Evolutionary conservation across 495 filamentous ascomycete species (phyloP).

Genomic region (Hypoxylon cercidicola): DNA sequence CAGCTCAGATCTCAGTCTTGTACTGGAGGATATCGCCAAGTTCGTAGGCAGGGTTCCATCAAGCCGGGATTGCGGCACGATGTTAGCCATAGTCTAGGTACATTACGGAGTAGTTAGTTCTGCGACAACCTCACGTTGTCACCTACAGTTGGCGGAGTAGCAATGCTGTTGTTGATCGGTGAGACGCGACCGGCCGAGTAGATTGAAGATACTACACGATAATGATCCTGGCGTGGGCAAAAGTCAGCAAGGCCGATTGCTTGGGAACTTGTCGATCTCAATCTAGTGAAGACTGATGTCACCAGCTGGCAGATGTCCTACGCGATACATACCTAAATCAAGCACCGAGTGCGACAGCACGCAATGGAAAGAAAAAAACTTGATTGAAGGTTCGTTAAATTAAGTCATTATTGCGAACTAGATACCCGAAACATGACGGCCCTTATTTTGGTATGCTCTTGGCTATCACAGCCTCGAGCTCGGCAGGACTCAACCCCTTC

Average conservation of each 20-base stretch:
- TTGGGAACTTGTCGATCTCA: too few relatives aligned
- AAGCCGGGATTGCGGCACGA: constrained; percentile 30
- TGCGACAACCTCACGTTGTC: not conserved
- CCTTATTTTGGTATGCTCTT: constrained; percentile 21
- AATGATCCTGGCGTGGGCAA: too few relatives aligned
- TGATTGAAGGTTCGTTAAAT: not conserved
- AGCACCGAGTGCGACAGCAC: too few relatives aligned
- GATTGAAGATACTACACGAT: too few relatives aligned
- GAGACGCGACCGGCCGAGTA: too few relatives aligned
- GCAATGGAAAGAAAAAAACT: too few relatives aligned
- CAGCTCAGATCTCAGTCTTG: not conserved
- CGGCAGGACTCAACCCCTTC: constrained; percentile 36
- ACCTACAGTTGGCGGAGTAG: not conserved
- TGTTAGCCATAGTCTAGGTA: not conserved
- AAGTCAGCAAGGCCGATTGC: too few relatives aligned
- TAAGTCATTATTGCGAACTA: not conserved
- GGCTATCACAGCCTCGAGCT: constrained; percentile 23
- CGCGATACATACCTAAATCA: too few relatives aligned
- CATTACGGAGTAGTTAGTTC: not conserved
- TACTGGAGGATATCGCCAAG: constrained; percentile 3
- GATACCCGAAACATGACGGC: not conserved
- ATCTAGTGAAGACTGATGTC: too few relatives aligned
- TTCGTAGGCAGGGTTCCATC: constrained; percentile 8
- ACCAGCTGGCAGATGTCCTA: too few relatives aligned
- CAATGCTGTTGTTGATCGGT: not conserved